phyloP scores from a whole-genome alignment of 2,329 filamentous ascomycete genomes.

The Aureobasidium mangrovei region DNA sequence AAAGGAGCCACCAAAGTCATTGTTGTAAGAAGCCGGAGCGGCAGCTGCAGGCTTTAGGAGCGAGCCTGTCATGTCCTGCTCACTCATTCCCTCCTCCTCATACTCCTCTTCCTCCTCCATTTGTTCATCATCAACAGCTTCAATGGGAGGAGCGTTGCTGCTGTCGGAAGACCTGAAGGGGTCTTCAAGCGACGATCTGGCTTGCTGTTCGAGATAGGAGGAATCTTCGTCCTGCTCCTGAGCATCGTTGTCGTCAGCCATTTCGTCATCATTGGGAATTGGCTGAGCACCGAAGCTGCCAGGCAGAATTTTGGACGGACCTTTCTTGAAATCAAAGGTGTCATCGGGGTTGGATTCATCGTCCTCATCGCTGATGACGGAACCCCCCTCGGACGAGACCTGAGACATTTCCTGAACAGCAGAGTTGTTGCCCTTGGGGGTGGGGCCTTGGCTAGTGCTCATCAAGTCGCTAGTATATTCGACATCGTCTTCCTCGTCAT shows the following conservation, averaged over 20 bases:
- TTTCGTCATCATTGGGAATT: constrained; percentile 48
- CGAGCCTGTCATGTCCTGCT: constrained; percentile 69
- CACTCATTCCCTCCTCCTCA: constrained; percentile 56
- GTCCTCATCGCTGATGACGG: constrained; percentile 31
- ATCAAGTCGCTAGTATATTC: neutral
- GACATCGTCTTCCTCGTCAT: constrained; percentile 45
- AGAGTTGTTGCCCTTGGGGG: constrained; percentile 15
- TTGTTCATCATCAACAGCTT: neutral
- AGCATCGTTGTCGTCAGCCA: constrained; percentile 35
- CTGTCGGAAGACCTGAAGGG: constrained; percentile 14
- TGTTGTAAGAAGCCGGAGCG: constrained; percentile 27
- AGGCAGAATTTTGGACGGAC: constrained; percentile 58
- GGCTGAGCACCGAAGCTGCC: constrained; percentile 60
- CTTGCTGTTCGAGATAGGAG: constrained; percentile 11
- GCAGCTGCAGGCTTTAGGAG: constrained; percentile 65
- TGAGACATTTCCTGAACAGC: constrained; percentile 14
- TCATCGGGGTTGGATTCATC: constrained; percentile 39
- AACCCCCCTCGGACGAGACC: constrained; percentile 25
- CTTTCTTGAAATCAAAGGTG: constrained; percentile 47
- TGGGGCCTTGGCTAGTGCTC: constrained; percentile 12
- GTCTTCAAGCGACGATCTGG: constrained; percentile 14
- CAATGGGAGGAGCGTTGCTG: constrained; percentile 4
- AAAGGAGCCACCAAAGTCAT: constrained; percentile 8
- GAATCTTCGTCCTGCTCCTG: constrained; percentile 45
- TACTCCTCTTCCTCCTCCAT: constrained; percentile 43